phyloP scores from a whole-genome alignment of 192 early-diverging fungal genomes.

The Obelidium mucronatum region DNA sequence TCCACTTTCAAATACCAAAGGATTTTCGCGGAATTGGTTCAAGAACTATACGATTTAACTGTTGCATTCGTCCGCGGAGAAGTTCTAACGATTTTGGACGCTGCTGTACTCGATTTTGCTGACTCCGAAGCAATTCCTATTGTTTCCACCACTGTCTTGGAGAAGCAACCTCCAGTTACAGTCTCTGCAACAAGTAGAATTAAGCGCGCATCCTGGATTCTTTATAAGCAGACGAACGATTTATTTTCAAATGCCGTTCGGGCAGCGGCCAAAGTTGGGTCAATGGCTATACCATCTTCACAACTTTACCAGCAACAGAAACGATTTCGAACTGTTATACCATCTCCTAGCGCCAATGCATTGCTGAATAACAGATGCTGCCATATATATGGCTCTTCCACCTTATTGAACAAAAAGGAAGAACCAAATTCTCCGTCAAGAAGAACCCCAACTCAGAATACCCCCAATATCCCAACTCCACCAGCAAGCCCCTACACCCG shows the following conservation, averaged over 20 bases:
- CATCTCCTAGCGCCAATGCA: too few species aligned
- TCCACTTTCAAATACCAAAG: constrained; percentile 77
- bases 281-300: too few species aligned
- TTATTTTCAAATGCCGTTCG: constrained; percentile 3
- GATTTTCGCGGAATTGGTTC: constrained; percentile 80
- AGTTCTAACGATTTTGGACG: constrained; percentile 28
- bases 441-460: too few species aligned
- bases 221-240: constrained; percentile 15
- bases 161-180: background rate
- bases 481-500: too few species aligned
- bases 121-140: background rate
- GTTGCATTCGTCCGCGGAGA: constrained; percentile 13
- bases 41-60: constrained; percentile 56
- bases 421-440: too few species aligned
- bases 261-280: background rate
- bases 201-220: constrained; percentile 6
- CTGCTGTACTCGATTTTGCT: constrained; percentile 36
- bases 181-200: background rate
- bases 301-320: too few species aligned
- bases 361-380: too few species aligned
- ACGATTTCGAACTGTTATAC: too few species aligned
- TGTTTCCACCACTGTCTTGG: background rate
- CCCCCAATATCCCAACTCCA: too few species aligned
- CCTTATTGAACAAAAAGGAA: too few species aligned
- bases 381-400: too few species aligned